Evolutionary conservation across 768 basidiomycete species (phyloP).

Genomic region (Wakefieldia striispora): DNA sequence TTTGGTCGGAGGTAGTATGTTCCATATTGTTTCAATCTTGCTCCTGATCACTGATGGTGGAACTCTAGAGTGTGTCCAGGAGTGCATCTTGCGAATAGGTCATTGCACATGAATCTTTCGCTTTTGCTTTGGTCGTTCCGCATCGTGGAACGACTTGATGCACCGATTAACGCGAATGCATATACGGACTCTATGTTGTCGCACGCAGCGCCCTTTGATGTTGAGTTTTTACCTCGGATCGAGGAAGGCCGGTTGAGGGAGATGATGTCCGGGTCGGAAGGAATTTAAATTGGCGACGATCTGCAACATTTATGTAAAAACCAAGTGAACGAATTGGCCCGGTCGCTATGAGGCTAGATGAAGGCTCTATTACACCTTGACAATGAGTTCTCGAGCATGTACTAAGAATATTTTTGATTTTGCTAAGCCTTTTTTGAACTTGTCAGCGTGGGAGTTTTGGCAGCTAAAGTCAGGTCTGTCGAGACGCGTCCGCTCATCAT

Average conservation of each 20-base stretch:
- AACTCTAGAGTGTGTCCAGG: slow-evolving; percentile 44
- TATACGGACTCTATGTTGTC: slow-evolving; percentile 56
- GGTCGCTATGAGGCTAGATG: too few relatives aligned
- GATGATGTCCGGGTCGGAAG: slow-evolving; percentile 1
- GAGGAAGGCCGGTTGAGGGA: slow-evolving; percentile 7
- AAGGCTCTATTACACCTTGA: too few relatives aligned
- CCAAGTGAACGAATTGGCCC: too few relatives aligned
- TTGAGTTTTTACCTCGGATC: slow-evolving; percentile 49
- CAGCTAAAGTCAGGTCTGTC: background rate
- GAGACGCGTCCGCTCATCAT: slow-evolving; percentile 27
- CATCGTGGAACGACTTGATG: slow-evolving; percentile 43
- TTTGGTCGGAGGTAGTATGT: slow-evolving; percentile 42
- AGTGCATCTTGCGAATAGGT: slow-evolving; percentile 46
- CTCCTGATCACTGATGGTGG: background rate
- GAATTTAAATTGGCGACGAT: too few relatives aligned
- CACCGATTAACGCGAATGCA: slow-evolving; percentile 53
- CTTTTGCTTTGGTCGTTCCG: slow-evolving; percentile 62
- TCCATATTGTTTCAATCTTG: background rate
- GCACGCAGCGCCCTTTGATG: slow-evolving; percentile 56
- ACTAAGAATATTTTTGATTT: too few relatives aligned
- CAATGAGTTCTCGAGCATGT: too few relatives aligned
- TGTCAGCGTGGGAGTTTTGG: slow-evolving; percentile 22
- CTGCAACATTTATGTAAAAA: too few relatives aligned
- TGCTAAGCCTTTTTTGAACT: slow-evolving; percentile 5
- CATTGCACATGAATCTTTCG: slow-evolving; percentile 60